Conservation (phyloP, 345 rosid species). For the Arabis alpina region DNA sequence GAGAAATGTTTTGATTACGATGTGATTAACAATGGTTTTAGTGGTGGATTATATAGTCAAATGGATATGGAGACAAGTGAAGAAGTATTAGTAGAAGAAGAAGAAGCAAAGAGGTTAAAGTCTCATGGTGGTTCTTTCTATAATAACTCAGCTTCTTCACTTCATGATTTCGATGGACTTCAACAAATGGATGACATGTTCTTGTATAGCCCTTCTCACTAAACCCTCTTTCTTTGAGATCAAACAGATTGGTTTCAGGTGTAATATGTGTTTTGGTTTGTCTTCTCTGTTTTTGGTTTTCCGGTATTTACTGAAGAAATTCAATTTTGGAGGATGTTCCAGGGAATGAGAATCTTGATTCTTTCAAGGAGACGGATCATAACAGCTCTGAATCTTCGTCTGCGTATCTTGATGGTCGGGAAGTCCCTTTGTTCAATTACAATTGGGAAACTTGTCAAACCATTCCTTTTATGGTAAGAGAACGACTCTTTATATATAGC, state of each 20-base stretch:
- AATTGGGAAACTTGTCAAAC: conserved; percentile 39
- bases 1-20: conserved; percentile 42
- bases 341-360: conserved; percentile 34
- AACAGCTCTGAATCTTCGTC: conserved; percentile 24
- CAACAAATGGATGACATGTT: conserved; percentile 72
- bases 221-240: too few relatives aligned
- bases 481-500: not conserved
- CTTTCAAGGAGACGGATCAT: conserved; percentile 31
- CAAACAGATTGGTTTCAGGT: not conserved
- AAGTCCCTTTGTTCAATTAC: conserved; percentile 39
- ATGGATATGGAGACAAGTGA: conserved; percentile 27
- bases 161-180: conserved; percentile 51
- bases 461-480: conserved; percentile 38
- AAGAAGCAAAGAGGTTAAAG: conserved; percentile 37
- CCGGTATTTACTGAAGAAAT: conserved; percentile 46
- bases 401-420: conserved; percentile 25
- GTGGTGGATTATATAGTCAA: conserved; percentile 43
- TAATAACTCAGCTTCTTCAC: conserved; percentile 32
- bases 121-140: conserved; percentile 12
- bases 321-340: conserved; percentile 50
- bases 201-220: conserved; percentile 56
- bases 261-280: conserved; percentile 8
- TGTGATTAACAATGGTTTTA: conserved; percentile 44
- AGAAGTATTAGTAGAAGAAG: conserved; percentile 1
- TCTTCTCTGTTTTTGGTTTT: conserved; percentile 17